A percentile compares a stretch with the other conserved stretches of the same genome.
Conservation (phyloP, 106 monocot species). For the Dactylorhiza incarnata region DNA sequence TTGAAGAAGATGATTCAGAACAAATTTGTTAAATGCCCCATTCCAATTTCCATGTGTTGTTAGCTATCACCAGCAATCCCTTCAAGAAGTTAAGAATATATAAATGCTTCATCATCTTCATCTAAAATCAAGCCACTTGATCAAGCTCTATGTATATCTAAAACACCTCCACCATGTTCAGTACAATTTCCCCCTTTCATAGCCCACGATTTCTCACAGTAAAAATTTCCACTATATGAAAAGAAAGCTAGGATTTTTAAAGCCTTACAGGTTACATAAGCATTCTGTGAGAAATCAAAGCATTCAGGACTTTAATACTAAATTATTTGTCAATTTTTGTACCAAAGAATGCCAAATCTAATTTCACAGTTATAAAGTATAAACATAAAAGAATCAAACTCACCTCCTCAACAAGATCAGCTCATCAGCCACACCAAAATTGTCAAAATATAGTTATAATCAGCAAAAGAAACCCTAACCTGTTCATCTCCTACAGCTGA, state of each 20-base stretch:
- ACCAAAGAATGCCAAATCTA: background rate
- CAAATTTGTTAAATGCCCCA: too few relatives aligned
- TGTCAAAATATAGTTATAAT: conserved; percentile 38
- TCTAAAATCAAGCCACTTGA: background rate
- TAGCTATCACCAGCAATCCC: too few relatives aligned
- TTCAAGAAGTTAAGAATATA: background rate
- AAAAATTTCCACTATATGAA: background rate
- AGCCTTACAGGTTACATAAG: too few relatives aligned
- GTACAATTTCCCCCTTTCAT: background rate
- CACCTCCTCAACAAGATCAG: conserved; percentile 81
- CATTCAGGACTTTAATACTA: background rate
- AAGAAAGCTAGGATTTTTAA: background rate
- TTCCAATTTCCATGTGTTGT: too few relatives aligned
- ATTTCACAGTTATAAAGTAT: background rate
- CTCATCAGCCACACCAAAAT: conserved; percentile 56
- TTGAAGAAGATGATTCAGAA: too few relatives aligned
- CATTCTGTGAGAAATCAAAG: too few relatives aligned
- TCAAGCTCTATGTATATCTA: background rate
- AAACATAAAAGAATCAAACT: conserved; percentile 1
- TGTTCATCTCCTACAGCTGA: too few relatives aligned
- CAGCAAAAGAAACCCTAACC: conserved; percentile 61
- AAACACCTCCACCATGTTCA: background rate
- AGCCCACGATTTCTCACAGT: background rate
- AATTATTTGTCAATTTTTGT: background rate
- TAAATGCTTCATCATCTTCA: background rate